Evolutionary conservation across 2,329 filamentous ascomycete genomes (phyloP).

Genomic region (Xylariaceae sp.): DNA sequence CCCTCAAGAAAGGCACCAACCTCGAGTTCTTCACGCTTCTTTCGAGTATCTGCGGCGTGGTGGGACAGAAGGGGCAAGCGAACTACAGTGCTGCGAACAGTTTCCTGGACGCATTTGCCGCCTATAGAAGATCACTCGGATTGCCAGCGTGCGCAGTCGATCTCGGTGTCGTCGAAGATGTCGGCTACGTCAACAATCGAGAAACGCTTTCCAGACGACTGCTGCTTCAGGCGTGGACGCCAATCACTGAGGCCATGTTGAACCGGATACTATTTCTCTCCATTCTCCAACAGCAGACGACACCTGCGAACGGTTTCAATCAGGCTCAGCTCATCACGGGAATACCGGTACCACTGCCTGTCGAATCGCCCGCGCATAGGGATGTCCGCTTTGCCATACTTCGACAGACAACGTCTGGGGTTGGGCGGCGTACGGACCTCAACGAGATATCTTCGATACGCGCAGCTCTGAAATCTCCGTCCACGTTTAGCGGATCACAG

Average conservation of each 20-base stretch:
- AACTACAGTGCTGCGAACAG: neutral
- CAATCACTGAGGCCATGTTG: neutral
- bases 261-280: neutral
- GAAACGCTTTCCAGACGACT: neutral
- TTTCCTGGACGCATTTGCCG: neutral
- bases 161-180: neutral
- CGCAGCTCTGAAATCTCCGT: neutral
- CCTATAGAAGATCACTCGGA: neutral
- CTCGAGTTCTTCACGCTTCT: neutral
- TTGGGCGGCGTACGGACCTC: neutral
- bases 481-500: neutral
- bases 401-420: neutral
- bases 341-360: neutral
- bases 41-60: neutral
- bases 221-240: neutral
- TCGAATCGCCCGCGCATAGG: neutral
- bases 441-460: neutral
- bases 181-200: neutral
- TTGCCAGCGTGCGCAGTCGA: neutral
- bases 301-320: neutral
- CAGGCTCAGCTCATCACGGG: neutral
- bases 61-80: neutral
- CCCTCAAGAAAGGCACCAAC: neutral
- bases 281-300: neutral
- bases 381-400: neutral